phyloP scores from a whole-genome alignment of 805 yeast genomes.

The Wickerhamiella australiensis region DNA sequence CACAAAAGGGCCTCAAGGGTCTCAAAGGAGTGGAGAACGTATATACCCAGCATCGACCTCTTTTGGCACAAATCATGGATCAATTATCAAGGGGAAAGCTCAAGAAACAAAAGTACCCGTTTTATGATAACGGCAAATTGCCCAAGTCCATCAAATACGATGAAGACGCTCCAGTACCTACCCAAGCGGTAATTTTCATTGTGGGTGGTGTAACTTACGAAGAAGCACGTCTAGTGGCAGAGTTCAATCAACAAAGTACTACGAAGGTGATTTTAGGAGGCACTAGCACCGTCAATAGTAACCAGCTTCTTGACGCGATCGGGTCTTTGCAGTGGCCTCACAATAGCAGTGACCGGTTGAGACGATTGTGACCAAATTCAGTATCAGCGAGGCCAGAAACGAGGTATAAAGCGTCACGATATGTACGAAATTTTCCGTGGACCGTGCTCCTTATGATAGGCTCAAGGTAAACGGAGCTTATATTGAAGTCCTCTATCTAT shows the following conservation, averaged over 20 bases:
- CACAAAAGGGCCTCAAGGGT: conserved; percentile 34
- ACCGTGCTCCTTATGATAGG: no score
- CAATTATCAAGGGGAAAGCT: conserved; percentile 35
- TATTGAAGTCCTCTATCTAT: no score
- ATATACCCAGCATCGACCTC: conserved; percentile 84
- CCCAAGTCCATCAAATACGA: conserved; percentile 14
- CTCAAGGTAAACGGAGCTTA: no score
- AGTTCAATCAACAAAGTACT: conserved; percentile 42
- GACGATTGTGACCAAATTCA: not conserved
- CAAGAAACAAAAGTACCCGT: conserved; percentile 33
- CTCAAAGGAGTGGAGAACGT: conserved; percentile 39
- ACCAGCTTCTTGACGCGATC: conserved; percentile 27
- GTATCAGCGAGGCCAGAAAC: no score
- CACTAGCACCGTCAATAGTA: conserved; percentile 37
- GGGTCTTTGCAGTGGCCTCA: conserved; percentile 7
- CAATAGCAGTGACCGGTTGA: conserved; percentile 1
- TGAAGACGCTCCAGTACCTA: conserved; percentile 27
- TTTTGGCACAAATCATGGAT: conserved; percentile 41
- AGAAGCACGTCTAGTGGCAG: conserved; percentile 67
- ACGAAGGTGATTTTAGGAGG: conserved; percentile 75
- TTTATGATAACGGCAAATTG: conserved; percentile 30
- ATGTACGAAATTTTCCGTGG: no score
- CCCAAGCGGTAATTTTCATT: conserved; percentile 30
- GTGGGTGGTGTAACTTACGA: conserved; percentile 90
- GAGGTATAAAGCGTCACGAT: no score